Evolutionary conservation across 495 filamentous ascomycete genomes (phyloP), one percentile per base, ranked within the genome.

Genomic region (Corynascus novoguineensis): DNA sequence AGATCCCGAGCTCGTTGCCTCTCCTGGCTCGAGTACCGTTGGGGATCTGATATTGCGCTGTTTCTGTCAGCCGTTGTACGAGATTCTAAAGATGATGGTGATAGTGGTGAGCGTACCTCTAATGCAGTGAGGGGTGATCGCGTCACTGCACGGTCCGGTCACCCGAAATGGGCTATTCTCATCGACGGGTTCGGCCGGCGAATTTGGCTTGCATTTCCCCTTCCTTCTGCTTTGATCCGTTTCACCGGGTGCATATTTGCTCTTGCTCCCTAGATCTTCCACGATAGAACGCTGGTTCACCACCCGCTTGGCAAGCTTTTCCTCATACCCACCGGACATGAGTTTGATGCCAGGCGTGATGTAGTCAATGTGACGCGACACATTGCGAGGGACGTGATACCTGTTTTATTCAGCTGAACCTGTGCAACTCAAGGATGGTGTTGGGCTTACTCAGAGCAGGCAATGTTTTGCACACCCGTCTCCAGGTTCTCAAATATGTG

Each of bases 341-440:
- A 78, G 63, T 48, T 76, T 78, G 59, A 82, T 71, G 12, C 80
- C 80, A 0, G 82, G 81, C 0, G 76, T 83, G 32, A 83, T 73
- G 56, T 81, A 83, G 68, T 86, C 83, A 27, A 85, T 70, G 57
- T 85, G 79, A 4, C 68, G 62, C 21, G 73, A 73, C 17, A 85
- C 57, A 40, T 78, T 71, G 14, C 68, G 57, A 1, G 83, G 82
- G 14, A 85, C 66, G 46, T 81, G 77, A 59, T 84, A 85, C 29
- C 58, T 60, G 27, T 24, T 3, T 5, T 14, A 25, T 29, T n/a
- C 11, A 58, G 47, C 25, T 34, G 19, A 44, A 34, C 12, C 22
- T 1, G 7, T 9, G 8, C 12, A 15, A 17, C 0, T 15, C 3
- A 3, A 24, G 5, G 17, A 19, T 22, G 27, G 22, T n/a, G 1